These are phyloP conservation scores for Rasamsonia emersonii DNA, from an alignment of 2,329 filamentous ascomycete genomes.

Conservation along the genomic window DNA sequence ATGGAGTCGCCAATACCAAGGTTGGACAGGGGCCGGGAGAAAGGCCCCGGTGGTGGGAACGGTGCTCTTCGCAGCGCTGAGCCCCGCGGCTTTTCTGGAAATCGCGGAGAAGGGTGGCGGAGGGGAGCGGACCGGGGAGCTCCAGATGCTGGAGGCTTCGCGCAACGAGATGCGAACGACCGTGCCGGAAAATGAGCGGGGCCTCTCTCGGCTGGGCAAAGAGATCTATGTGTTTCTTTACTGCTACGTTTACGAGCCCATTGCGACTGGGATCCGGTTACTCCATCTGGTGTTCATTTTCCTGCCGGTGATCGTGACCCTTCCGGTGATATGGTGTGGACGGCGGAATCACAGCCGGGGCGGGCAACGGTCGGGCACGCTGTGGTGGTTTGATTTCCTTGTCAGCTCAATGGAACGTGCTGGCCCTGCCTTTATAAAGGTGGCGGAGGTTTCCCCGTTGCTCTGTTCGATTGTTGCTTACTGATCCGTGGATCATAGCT, in stretches of 20 bases:
- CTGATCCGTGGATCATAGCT: constrained; percentile 45
- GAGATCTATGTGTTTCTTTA: constrained; percentile 61
- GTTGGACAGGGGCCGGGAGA: constrained; percentile 12
- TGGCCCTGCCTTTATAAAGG: constrained; percentile 95
- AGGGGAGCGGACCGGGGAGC: constrained; percentile 61
- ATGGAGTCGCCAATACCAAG: constrained; percentile 8
- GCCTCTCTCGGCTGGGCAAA: constrained; percentile 51
- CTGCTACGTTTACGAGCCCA: constrained; percentile 55
- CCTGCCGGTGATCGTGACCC: constrained; percentile 72
- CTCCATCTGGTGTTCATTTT: constrained; percentile 82
- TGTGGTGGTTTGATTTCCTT: constrained; percentile 93
- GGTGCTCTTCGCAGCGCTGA: constrained; percentile 39
- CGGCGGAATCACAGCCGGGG: constrained; percentile 53
- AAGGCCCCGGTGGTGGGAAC: constrained; percentile 19
- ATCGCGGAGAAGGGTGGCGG: constrained; percentile 44
- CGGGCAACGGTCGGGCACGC: constrained; percentile 67
- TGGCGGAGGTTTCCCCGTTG: constrained; percentile 24
- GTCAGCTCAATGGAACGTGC: constrained; percentile 85
- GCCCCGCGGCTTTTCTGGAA: constrained; percentile 51
- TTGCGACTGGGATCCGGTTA: constrained; percentile 82
- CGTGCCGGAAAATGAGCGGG: constrained; percentile 53
- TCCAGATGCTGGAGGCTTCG: constrained; percentile 78
- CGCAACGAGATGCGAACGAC: constrained; percentile 65
- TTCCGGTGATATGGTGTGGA: constrained; percentile 78
- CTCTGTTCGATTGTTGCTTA: not conserved